phyloP scores from a whole-genome alignment of 202 grass and related monocot genomes.

The Panicum hallii region DNA sequence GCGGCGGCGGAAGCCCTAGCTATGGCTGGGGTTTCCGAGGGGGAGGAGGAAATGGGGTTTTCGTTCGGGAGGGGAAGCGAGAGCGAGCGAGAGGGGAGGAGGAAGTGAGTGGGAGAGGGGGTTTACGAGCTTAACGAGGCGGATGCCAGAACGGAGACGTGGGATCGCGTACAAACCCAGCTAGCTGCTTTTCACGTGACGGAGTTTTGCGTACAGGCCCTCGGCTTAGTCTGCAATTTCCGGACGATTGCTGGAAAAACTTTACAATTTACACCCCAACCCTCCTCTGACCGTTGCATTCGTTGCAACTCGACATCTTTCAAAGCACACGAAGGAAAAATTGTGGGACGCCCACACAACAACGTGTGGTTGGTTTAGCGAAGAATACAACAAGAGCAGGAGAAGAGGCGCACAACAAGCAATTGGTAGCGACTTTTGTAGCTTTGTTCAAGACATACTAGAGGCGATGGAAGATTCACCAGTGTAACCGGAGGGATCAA shows the following conservation, averaged over 20 bases:
- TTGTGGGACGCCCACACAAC: no score
- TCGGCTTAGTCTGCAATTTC: background rate
- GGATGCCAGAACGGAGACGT: conserved; percentile 6
- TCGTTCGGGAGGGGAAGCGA: background rate
- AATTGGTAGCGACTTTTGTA: no score
- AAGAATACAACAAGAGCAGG: no score
- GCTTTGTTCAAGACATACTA: no score
- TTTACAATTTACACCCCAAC: background rate
- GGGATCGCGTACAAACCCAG: conserved; percentile 3
- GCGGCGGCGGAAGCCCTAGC: background rate
- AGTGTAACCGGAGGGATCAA: no score
- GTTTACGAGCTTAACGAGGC: conserved; percentile 9
- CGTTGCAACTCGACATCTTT: no score
- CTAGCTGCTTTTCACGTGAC: background rate
- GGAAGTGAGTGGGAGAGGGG: background rate
- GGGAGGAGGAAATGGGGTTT: background rate
- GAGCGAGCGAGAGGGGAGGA: background rate
- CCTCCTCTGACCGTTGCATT: background rate
- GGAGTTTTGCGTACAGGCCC: background rate
- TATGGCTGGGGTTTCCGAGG: conserved; percentile 13
- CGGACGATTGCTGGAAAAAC: background rate
- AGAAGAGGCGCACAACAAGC: no score
- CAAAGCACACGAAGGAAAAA: no score
- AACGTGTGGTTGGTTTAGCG: no score
- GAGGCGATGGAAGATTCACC: no score